Evolutionary conservation across 2,329 filamentous ascomycete genomes (phyloP), one percentile per base, ranked within the genome.

Genomic region (Trematosphaeria pertusa): DNA sequence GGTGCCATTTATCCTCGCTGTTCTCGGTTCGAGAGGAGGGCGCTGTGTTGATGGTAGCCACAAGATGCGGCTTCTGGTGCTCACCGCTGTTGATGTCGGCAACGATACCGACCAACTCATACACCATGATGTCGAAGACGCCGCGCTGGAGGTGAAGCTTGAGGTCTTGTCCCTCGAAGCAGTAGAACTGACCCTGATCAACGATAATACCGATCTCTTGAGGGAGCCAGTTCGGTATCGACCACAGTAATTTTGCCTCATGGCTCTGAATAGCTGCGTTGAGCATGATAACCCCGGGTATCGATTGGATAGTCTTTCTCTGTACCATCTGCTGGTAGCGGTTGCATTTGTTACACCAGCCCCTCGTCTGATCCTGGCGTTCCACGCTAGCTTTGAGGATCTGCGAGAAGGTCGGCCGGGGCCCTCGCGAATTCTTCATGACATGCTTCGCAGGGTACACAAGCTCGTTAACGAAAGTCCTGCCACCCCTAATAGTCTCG

Each of bases 171-270:
- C 94, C 93, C 71, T 99, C 92, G 56, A 91, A 97, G 71, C 92
- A 97, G 72, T 90, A 92, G 65, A 97, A 89, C 64, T 96, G 89
- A n/a, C 90, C 91, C 61, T 89, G 85, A 49, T 95, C 89, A 46
- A 96, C 84, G 46, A 96, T 89, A 63, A 99, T 84, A 28, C 94
- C 94, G 61, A 99, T 92, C 69, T 97, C 91, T 64, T 94, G 88
- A 0, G 94, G 94, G 10, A 99, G 78, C 87, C 93, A 99, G 12
- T 89, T 90, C 0, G 90, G 90, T 10, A 86, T 90, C 1, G 89
- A 85, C 95, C 95, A 99, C 12, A 96, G 79, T 48, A 88, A 82
- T 59, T 87, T 87, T 26, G 91, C 84, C 54, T 93, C 88, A 2
- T 85, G 81, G 35, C 77, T 87, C 31, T 89, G 87, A 9, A 89